phyloP scores from a whole-genome alignment of 192 early-diverging fungal genomes.

The Diversispora eburnea region DNA sequence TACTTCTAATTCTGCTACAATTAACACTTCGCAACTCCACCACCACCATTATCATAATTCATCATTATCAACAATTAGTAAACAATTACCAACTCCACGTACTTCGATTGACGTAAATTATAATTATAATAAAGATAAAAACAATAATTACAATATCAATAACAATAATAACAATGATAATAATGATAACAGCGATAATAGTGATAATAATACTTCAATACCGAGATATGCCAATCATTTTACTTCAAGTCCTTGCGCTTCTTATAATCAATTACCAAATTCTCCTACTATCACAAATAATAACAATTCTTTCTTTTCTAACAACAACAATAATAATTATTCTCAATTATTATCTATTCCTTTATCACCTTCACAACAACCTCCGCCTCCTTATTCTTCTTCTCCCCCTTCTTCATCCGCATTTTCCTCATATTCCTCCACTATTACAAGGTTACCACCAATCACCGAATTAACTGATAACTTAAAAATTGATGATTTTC shows the following conservation, averaged over 20 bases:
- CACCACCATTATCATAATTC: not conserved
- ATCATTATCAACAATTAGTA: not conserved
- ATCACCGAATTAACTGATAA: not conserved
- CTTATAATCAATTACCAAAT: not conserved
- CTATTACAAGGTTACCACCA: conserved; percentile 2
- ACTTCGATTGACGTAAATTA: not conserved
- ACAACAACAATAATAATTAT: no score
- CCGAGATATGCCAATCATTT: conserved; percentile 14
- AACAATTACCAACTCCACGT: conserved; percentile 15
- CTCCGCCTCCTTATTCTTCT: no score
- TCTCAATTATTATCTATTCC: conserved; percentile 1
- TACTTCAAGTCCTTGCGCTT: not conserved
- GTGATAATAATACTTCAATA: not conserved
- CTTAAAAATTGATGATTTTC: not conserved
- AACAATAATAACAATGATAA: not conserved
- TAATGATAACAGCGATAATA: not conserved
- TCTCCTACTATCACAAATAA: not conserved
- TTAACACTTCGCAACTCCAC: not conserved
- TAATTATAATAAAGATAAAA: no score
- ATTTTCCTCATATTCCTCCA: no score
- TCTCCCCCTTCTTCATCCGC: no score
- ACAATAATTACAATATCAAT: not conserved
- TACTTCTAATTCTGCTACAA: no score
- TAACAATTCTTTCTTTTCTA: not conserved
- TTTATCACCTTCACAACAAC: no score